Evolutionary conservation across 495 filamentous ascomycete genomes (phyloP).

Genomic region (Ramalina intermedia): DNA sequence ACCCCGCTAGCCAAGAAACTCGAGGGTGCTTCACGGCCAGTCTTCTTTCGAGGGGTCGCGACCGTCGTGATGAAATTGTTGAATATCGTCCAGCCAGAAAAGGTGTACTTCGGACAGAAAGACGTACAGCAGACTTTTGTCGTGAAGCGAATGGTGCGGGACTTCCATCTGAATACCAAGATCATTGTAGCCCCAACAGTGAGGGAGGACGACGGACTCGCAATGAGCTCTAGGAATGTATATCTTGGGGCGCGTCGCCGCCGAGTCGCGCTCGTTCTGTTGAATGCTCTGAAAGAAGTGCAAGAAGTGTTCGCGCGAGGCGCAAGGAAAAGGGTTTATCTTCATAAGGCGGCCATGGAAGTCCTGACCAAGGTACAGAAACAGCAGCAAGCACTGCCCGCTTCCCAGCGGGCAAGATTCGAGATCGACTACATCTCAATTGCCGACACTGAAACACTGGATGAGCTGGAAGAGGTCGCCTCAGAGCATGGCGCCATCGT

Average conservation of each 20-base stretch:
- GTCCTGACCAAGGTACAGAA: constrained; percentile 34
- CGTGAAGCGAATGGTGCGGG: constrained; percentile 70
- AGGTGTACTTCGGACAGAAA: constrained; percentile 95
- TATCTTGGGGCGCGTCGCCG: constrained; percentile 72
- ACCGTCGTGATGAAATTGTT: constrained; percentile 97
- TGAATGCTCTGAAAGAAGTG: constrained; percentile 50
- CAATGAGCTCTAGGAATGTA: constrained; percentile 88
- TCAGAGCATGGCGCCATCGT: constrained; percentile 59
- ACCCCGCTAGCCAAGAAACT: constrained; percentile 67
- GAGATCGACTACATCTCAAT: constrained; percentile 86
- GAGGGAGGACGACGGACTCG: constrained; percentile 72
- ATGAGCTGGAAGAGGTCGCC: constrained; percentile 60
- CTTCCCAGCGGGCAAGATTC: constrained; percentile 49
- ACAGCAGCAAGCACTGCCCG: constrained; percentile 47
- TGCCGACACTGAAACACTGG: constrained; percentile 64
- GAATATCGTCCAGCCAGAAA: constrained; percentile 75
- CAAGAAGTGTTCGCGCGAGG: constrained; percentile 52
- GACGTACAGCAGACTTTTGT: constrained; percentile 93
- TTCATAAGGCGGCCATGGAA: constrained; percentile 50
- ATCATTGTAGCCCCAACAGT: constrained; percentile 59
- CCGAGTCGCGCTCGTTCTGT: constrained; percentile 53
- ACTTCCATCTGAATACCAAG: constrained; percentile 71
- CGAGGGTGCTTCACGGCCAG: constrained; percentile 76
- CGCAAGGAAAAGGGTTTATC: constrained; percentile 38
- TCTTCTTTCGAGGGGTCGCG: constrained; percentile 92